Percentiles rank a stretch among this genome's conserved stretches.
Evolutionary conservation across 352 stramenopile genomes (phyloP).

Genomic region (Pythium pyrilobum): DNA sequence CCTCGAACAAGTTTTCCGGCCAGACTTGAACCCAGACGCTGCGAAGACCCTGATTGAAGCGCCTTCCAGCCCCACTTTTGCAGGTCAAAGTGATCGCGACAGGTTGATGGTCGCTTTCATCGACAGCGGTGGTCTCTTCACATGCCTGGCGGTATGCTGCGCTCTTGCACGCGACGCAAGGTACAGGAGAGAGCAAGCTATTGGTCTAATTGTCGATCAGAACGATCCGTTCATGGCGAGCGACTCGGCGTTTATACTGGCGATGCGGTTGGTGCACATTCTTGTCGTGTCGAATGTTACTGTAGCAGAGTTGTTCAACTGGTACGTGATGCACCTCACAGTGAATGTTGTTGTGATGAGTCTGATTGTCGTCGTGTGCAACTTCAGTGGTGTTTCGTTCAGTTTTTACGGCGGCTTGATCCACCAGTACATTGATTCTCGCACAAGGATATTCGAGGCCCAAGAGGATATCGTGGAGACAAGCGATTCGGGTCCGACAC

Average conservation of each 20-base stretch:
- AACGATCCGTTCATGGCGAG: neutral
- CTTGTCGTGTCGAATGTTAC: slow-evolving; percentile 10
- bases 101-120: slow-evolving; percentile 29
- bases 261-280: slow-evolving; percentile 17
- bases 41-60: too few relatives aligned
- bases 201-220: too few relatives aligned
- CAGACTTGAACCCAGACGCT: neutral
- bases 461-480: too few relatives aligned
- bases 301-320: slow-evolving; percentile 15
- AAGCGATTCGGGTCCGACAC: neutral
- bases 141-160: slow-evolving; percentile 39
- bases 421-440: slow-evolving; percentile 9
- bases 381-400: slow-evolving; percentile 21
- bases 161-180: slow-evolving; percentile 12
- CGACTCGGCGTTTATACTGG: slow-evolving; percentile 9
- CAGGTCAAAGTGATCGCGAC: slow-evolving; percentile 20
- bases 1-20: slow-evolving; percentile 16
- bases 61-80: too few relatives aligned
- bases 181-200: too few relatives aligned
- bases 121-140: slow-evolving; percentile 37
- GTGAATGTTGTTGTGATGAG: neutral
- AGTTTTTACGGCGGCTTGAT: slow-evolving; percentile 26
- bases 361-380: neutral
- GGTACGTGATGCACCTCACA: too few relatives aligned
- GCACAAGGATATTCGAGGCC: neutral